Conservation (phyloP, 306 rosid genomes). For the Vigna hirtella region DNA sequence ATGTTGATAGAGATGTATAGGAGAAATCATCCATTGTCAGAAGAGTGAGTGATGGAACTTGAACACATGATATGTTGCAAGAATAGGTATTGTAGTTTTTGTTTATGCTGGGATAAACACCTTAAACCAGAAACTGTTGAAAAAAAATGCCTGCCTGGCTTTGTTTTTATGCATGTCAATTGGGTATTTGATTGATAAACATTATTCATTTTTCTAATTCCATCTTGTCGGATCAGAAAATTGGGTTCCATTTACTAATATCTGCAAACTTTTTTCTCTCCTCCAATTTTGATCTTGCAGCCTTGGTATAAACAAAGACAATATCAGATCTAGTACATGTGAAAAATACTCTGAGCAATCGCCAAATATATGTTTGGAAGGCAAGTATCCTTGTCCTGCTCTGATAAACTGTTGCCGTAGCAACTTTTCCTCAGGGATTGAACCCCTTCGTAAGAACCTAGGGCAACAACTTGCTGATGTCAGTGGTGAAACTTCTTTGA, state of each 20-base stretch:
- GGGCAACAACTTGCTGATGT: conserved; percentile 43
- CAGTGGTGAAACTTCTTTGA: conserved; percentile 47
- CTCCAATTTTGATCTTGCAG: conserved; percentile 45
- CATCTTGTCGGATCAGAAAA: background rate
- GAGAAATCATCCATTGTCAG: background rate
- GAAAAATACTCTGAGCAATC: conserved; percentile 51
- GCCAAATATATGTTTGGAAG: conserved; percentile 43
- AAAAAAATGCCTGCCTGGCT: conserved; percentile 12
- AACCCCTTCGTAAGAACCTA: conserved; percentile 33
- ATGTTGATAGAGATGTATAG: background rate
- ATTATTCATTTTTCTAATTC: conserved; percentile 12
- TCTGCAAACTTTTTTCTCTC: conserved; percentile 6
- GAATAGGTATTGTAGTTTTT: conserved; percentile 10
- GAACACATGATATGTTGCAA: conserved; percentile 11
- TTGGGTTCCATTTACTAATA: conserved; percentile 9
- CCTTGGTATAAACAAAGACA: conserved; percentile 50
- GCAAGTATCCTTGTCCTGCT: conserved; percentile 42
- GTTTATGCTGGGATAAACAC: conserved; percentile 10
- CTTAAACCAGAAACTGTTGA: conserved; percentile 29
- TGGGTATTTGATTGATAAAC: conserved; percentile 11
- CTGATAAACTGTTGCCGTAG: conserved; percentile 38
- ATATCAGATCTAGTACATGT: conserved; percentile 46
- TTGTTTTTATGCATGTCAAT: conserved; percentile 23
- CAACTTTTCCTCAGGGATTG: conserved; percentile 51
- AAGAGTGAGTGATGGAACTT: conserved; percentile 3